A percentile compares a stretch with the other conserved stretches of the same genome.
These are phyloP conservation scores for Aegilops bicornis DNA, from an alignment of 176 grass and related monocot genomes.

Conservation along the genomic window DNA sequence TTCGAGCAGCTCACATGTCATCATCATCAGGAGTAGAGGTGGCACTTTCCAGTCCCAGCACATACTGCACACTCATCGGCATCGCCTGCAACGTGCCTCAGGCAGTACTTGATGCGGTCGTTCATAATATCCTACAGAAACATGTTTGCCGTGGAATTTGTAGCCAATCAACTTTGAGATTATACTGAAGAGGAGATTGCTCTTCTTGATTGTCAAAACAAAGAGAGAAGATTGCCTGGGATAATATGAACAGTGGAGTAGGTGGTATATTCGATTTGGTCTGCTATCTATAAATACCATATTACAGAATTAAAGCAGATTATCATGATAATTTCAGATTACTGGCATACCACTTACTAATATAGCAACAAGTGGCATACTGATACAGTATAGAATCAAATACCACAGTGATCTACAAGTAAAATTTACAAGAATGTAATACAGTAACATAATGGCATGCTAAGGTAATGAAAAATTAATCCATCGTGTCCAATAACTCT, in stretches of 20 bases:
- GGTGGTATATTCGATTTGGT: neutral
- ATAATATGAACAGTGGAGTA: neutral
- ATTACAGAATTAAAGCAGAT: neutral
- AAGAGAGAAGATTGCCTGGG: neutral
- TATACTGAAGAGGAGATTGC: neutral
- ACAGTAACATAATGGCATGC: neutral
- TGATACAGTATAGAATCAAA: neutral
- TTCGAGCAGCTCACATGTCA: neutral
- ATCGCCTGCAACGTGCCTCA: constrained; percentile 63
- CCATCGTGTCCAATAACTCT: neutral
- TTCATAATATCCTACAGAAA: constrained; percentile 77
- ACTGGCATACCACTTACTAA: neutral
- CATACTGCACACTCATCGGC: constrained; percentile 70
- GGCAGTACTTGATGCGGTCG: constrained; percentile 85
- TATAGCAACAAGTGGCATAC: neutral
- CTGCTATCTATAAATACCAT: neutral
- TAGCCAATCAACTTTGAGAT: neutral
- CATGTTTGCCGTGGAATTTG: neutral
- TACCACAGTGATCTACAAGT: neutral
- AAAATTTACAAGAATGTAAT: neutral
- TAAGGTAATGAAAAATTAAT: neutral
- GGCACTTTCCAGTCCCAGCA: constrained; percentile 80
- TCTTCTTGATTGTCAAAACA: too few species aligned
- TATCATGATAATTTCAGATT: neutral
- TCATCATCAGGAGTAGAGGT: constrained; percentile 37